Percentiles rank a stretch among this genome's conserved stretches.
These are phyloP conservation scores for Ceratobasidium papillatum DNA, from an alignment of 1,284 basidiomycete genomes.

Conservation along the genomic window DNA sequence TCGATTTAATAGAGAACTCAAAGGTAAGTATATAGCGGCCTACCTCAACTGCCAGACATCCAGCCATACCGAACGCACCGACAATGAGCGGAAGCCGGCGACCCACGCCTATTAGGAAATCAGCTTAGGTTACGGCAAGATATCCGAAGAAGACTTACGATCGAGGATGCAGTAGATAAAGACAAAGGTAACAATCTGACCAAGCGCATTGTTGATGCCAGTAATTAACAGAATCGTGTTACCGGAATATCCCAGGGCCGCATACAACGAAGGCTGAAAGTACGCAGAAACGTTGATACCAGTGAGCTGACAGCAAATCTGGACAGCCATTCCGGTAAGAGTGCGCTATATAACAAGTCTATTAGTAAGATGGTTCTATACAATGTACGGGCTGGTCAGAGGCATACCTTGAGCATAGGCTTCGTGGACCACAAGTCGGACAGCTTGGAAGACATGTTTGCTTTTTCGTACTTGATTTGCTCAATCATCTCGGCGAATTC, in stretches of 20 bases:
- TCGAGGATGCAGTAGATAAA: constrained; percentile 47
- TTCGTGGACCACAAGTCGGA: constrained; percentile 41
- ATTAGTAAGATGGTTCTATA: neutral
- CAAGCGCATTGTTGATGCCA: constrained; percentile 49
- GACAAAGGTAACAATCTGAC: constrained; percentile 47
- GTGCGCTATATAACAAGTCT: constrained; percentile 45
- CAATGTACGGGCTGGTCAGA: neutral
- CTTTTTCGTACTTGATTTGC: constrained; percentile 43
- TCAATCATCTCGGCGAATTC: constrained; percentile 48
- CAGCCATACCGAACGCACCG: constrained; percentile 36
- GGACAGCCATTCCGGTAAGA: constrained; percentile 44
- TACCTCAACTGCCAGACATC: constrained; percentile 34
- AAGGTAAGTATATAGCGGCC: neutral
- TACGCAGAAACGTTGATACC: constrained; percentile 51
- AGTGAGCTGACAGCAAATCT: constrained; percentile 51
- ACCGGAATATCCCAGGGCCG: constrained; percentile 47
- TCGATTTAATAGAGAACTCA: neutral
- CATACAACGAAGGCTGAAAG: constrained; percentile 51
- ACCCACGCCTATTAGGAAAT: constrained; percentile 22
- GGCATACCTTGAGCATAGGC: constrained; percentile 37
- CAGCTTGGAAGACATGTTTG: constrained; percentile 38
- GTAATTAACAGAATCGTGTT: constrained; percentile 48
- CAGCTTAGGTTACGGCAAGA: constrained; percentile 7
- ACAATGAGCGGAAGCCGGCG: constrained; percentile 35
- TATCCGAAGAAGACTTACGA: constrained; percentile 9